These are phyloP conservation scores for Eutrema salsugineum DNA, from an alignment of 441 rosid genomes.

Conservation along the genomic window DNA sequence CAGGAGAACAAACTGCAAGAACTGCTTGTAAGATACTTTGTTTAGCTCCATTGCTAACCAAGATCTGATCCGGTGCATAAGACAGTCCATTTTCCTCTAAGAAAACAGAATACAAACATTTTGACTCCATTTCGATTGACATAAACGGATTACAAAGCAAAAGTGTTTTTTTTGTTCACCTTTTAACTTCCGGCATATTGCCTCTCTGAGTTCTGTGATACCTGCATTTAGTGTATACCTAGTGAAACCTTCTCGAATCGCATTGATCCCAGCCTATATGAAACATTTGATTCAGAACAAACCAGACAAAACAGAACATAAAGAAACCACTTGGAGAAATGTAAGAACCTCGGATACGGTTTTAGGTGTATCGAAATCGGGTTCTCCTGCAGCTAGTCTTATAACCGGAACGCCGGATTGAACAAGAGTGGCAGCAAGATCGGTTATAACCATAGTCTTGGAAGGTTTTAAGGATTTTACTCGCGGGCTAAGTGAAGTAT, in stretches of 20 bases:
- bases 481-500: conserved; percentile 76
- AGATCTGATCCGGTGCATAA: conserved; percentile 76
- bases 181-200: conserved; percentile 74
- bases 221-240: conserved; percentile 93
- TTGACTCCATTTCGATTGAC: background rate
- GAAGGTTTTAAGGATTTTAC: conserved; percentile 86
- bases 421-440: conserved; percentile 83
- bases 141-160: background rate
- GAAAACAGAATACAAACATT: background rate
- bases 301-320: background rate
- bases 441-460: conserved; percentile 89
- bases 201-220: conserved; percentile 68
- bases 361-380: conserved; percentile 92
- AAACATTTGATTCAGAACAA: background rate
- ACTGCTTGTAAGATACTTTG: conserved; percentile 80
- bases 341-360: conserved; percentile 64
- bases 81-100: conserved; percentile 86
- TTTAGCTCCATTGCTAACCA: conserved; percentile 98
- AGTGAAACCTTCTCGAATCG: conserved; percentile 87
- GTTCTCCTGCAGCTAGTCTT: conserved; percentile 94
- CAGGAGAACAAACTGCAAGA: conserved; percentile 87
- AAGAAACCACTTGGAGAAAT: background rate
- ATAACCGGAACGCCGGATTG: conserved; percentile 90
- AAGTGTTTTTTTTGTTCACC: conserved; percentile 38
- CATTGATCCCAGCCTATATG: conserved; percentile 84